Evolutionary conservation across 2,329 filamentous ascomycete genomes (phyloP).

Genomic region (Ophiostoma australiae): DNA sequence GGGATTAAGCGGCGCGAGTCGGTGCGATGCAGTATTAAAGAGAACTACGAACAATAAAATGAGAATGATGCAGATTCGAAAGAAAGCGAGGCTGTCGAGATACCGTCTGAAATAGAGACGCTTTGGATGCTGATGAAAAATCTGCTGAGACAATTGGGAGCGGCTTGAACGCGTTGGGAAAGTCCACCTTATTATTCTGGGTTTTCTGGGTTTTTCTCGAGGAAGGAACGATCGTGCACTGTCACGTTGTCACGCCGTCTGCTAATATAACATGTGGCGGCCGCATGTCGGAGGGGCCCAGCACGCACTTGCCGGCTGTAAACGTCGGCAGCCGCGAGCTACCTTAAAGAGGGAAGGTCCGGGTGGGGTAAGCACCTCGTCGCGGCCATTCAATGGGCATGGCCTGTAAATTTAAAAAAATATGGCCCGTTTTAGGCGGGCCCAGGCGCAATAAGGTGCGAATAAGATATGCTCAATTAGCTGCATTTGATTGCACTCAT

Average conservation of each 20-base stretch:
- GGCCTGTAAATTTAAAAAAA: not conserved
- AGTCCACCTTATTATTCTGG: not conserved
- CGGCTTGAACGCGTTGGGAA: not conserved
- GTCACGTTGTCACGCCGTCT: slow-evolving; percentile 6
- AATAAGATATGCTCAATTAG: not conserved
- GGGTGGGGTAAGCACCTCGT: not conserved
- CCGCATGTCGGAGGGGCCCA: slow-evolving; percentile 12
- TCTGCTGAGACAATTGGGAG: not conserved
- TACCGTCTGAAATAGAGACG: not conserved
- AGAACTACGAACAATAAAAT: not conserved
- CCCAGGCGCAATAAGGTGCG: not conserved
- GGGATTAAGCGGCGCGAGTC: not conserved
- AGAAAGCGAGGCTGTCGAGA: not conserved
- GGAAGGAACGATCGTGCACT: slow-evolving; percentile 1
- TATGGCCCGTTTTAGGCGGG: not conserved
- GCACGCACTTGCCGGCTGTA: slow-evolving; percentile 18
- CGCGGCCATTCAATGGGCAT: not conserved
- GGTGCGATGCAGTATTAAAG: not conserved
- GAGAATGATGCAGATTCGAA: not conserved
- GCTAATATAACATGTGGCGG: not conserved
- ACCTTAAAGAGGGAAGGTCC: slow-evolving; percentile 21
- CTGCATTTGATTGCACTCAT: not conserved
- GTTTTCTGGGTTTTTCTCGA: not conserved
- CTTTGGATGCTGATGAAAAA: not conserved
- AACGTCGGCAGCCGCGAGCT: slow-evolving; percentile 20